phyloP scores from a whole-genome alignment of 164 flowering plant species.

The Magnolia sinica region DNA sequence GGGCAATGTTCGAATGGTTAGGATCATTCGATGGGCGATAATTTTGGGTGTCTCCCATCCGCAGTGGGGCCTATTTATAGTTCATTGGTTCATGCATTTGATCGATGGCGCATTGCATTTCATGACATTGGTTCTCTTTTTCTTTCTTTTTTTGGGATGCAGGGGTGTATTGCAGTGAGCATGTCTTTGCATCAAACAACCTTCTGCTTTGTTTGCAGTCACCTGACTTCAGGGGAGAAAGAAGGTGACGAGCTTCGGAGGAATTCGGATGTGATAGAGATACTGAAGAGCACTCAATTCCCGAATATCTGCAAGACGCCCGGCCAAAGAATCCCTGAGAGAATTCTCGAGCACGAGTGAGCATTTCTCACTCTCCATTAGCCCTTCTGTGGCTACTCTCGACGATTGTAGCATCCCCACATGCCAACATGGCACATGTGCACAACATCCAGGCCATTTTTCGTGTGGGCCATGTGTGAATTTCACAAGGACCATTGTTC shows the following conservation, averaged over 20 bases:
- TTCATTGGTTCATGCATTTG: background rate
- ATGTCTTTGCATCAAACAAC: constrained; percentile 64
- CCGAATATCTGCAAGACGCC: constrained; percentile 49
- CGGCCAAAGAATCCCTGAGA: constrained; percentile 50
- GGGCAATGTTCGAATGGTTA: background rate
- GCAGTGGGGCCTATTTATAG: background rate
- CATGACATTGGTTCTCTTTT: background rate
- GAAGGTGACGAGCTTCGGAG: constrained; percentile 84
- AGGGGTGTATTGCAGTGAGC: constrained; percentile 89
- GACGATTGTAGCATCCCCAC: background rate
- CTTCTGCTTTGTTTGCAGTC: constrained; percentile 84
- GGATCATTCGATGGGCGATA: background rate
- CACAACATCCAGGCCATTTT: background rate
- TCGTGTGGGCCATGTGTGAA: background rate
- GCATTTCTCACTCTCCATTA: constrained; percentile 13
- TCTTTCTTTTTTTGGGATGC: constrained; percentile 13
- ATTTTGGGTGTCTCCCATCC: background rate
- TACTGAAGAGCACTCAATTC: constrained; percentile 64
- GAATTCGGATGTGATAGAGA: constrained; percentile 70
- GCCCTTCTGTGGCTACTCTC: background rate
- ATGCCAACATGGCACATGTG: no score
- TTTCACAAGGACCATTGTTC: background rate
- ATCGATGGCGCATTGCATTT: background rate
- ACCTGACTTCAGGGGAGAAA: constrained; percentile 85
- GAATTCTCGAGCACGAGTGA: constrained; percentile 75